Base-by-base conservation (phyloP, 768 basidiomycete species). In the Cubamyces sp. region DNA sequence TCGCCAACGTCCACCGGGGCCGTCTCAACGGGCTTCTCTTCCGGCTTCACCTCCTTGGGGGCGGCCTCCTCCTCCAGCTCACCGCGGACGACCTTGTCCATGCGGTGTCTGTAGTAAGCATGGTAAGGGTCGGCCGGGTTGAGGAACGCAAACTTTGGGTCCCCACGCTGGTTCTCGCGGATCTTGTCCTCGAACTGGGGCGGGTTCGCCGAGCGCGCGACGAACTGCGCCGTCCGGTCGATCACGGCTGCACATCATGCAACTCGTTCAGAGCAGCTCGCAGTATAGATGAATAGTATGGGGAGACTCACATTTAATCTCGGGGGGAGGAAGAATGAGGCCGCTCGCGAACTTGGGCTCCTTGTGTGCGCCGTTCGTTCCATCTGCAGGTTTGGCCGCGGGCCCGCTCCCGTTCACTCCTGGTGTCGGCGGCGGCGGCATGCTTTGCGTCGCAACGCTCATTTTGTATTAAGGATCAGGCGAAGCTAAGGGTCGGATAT, bases 81-180 rank as follows among this genome's bases (percentile, higher is more conserved):
- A 19, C 94, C 94, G 7, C 85, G 85, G 54, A 84, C 78, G 64
- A 94, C 85, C 72, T 87, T 87, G 50, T 94, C 92, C 78, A 96
- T 86, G 72, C 91, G 87, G 80, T 96, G 87, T 72, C 92, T 87
- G 74, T 99, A 99, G 78, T 99, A 98, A 63, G 92, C 92, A 87
- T 98, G 94, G 79, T 97, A 99, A 66, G 97, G 94, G 82, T 99
- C 97, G 51, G 86, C 86, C 64, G 93, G 89, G 79, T 96, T 96
- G 75, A 99, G 85, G 82, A 99, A 99, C 60, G 96, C 94, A 82
- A 98, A 99, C 78, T 97, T 96, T 60, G 95, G 94, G 81, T 98
- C 96, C 66, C 87, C 84, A 77, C 94, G 92, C 76, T 96, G 96
- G 70, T 92, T 91, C 78, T 98, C 95, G 69, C 95, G 87, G 75